phyloP scores from a whole-genome alignment of 306 rosid species.

The Malus asiatica region DNA sequence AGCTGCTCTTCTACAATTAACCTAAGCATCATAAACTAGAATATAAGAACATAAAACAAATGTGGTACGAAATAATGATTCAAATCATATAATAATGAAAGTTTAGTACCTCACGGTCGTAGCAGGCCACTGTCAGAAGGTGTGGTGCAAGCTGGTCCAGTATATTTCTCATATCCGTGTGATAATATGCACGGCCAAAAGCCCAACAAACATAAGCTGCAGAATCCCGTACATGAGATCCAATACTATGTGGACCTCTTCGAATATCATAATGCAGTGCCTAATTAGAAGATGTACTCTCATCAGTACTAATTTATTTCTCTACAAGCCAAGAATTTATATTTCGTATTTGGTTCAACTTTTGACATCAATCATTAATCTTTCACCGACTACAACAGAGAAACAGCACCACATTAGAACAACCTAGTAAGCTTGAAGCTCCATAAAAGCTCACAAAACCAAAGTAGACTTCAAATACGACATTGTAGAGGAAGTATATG shows the following conservation, averaged over 20 bases:
- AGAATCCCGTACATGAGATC: slow-evolving; percentile 98
- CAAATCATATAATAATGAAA: slow-evolving; percentile 10
- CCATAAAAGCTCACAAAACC: background rate
- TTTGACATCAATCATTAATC: background rate
- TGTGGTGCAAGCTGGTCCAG: slow-evolving; percentile 85
- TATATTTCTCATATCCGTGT: slow-evolving; percentile 65
- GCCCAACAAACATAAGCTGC: slow-evolving; percentile 99
- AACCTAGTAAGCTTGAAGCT: background rate
- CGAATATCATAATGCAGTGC: slow-evolving; percentile 95
- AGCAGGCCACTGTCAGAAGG: slow-evolving; percentile 89
- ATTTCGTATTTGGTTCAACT: background rate
- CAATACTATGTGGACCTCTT: slow-evolving; percentile 98
- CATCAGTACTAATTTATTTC: slow-evolving; percentile 17
- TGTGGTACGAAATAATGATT: background rate
- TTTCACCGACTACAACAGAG: background rate
- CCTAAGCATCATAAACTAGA: slow-evolving; percentile 42
- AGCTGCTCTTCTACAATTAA: slow-evolving; percentile 99
- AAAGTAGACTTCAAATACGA: background rate
- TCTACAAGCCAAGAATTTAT: background rate
- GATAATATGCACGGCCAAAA: slow-evolving; percentile 92
- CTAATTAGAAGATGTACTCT: slow-evolving; percentile 34
- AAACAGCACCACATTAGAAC: background rate
- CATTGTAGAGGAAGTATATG: background rate
- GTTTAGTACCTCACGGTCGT: slow-evolving; percentile 81
- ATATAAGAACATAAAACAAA: background rate